Percentiles rank a stretch among this genome's conserved stretches.
phyloP scores from a whole-genome alignment of 139 green algal genomes.

The Micractinium sp. region DNA sequence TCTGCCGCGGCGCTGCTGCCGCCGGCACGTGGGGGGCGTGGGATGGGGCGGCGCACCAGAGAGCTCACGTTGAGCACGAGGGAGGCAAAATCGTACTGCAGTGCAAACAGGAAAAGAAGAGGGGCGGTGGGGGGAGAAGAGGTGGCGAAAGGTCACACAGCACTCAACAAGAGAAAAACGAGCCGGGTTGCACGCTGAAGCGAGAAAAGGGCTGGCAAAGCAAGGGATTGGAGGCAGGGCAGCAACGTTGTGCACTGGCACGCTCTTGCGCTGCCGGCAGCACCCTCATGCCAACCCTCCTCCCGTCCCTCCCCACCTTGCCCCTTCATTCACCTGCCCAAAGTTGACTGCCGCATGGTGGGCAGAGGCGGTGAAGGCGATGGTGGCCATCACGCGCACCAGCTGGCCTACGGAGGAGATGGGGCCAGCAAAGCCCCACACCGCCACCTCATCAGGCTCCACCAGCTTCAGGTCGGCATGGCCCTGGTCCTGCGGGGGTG shows the following conservation, averaged over 20 bases:
- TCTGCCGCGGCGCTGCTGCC: not conserved
- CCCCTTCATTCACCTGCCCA: conserved; percentile 20
- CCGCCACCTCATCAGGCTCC: conserved; percentile 23
- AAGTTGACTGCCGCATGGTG: conserved; percentile 67
- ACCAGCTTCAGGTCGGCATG: conserved; percentile 34
- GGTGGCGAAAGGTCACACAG: not conserved
- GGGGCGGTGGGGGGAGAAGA: not conserved
- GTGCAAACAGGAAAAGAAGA: not conserved
- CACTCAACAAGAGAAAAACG: not conserved
- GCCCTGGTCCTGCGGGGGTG: conserved; percentile 18
- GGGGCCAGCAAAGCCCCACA: conserved; percentile 38
- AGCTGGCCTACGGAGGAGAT: conserved; percentile 40
- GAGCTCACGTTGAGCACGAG: conserved; percentile 12
- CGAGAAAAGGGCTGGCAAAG: not conserved
- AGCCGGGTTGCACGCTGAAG: too few species aligned
- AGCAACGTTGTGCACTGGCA: not conserved
- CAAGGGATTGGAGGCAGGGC: not conserved
- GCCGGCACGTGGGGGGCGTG: not conserved
- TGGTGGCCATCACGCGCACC: conserved; percentile 46
- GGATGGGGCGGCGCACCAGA: conserved; percentile 3
- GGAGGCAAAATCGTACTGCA: conserved; percentile 2
- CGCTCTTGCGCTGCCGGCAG: too few species aligned
- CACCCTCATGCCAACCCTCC: too few species aligned
- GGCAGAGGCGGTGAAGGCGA: conserved; percentile 48
- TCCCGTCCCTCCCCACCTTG: too few species aligned